phyloP scores from a whole-genome alignment of 805 yeast genomes.

The Candida lessepsii region DNA sequence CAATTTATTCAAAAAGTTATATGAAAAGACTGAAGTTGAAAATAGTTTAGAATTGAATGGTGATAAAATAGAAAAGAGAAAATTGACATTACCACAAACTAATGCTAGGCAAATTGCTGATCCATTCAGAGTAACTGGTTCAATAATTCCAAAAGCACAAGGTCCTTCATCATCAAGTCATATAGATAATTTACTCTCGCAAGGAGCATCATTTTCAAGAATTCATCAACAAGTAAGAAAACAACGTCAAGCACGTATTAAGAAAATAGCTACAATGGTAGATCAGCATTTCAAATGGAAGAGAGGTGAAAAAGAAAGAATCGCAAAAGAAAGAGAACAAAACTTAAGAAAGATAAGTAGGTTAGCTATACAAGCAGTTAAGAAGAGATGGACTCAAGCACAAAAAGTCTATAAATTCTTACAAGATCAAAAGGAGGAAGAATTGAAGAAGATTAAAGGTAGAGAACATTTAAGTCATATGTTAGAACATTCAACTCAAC shows the following conservation, averaged over 20 bases:
- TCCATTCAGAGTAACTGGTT: slow-evolving; percentile 45
- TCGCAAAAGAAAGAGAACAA: slow-evolving; percentile 71
- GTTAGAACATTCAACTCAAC: slow-evolving; percentile 86
- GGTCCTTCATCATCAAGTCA: slow-evolving; percentile 49
- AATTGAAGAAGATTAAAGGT: slow-evolving; percentile 74
- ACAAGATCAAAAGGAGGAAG: slow-evolving; percentile 77
- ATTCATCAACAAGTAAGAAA: slow-evolving; percentile 64
- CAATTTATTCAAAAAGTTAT: slow-evolving; percentile 46
- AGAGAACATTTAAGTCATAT: slow-evolving; percentile 84
- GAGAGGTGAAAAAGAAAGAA: slow-evolving; percentile 85
- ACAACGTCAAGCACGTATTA: slow-evolving; percentile 63
- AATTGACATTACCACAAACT: slow-evolving; percentile 43
- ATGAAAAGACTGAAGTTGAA: slow-evolving; percentile 36
- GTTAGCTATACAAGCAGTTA: slow-evolving; percentile 77
- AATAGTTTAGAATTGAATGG: slow-evolving; percentile 41
- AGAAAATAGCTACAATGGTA: slow-evolving; percentile 74
- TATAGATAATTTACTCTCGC: slow-evolving; percentile 73
- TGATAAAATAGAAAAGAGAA: slow-evolving; percentile 49
- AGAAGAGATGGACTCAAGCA: slow-evolving; percentile 88
- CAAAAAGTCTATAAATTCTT: slow-evolving; percentile 73
- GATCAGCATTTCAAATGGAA: slow-evolving; percentile 84
- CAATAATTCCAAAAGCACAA: slow-evolving; percentile 42
- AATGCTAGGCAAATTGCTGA: slow-evolving; percentile 40
- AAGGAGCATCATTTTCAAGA: slow-evolving; percentile 70
- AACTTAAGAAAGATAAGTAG: slow-evolving; percentile 71